Base-by-base conservation (phyloP, 805 yeast genomes). In the Starmerella khaoyaiensis region DNA sequence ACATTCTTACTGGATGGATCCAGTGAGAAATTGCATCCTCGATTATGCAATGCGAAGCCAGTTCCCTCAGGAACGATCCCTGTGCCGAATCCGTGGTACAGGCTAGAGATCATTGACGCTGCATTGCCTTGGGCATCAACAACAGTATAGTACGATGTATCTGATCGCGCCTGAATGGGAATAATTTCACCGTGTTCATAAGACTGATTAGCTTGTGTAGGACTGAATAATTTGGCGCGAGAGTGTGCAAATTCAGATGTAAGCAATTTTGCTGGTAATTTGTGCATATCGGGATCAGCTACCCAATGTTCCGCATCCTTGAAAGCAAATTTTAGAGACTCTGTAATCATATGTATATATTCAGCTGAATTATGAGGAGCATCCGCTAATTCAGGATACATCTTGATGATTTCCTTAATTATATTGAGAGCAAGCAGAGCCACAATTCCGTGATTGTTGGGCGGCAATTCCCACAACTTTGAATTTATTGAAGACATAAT, bases 391-490 rank as follows among this genome's bases (percentile, higher is more conserved):
- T 71, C 63, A 10, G 64, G 57, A 14, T 49, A 51, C 3, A 69
- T 68, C 14, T 59, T 59, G 41, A 80, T 61, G 25, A 70, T 69
- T 46, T 65, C 67, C 6, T 31, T 21, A 44, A 80, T 67, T 30
- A 76, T 62, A 0, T 87, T 90, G 34, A 79, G 56, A 0, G 87
- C 74, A 14, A 78, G 59, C 34, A 80, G 60, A 0, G 86, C 90
- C 31, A 80, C 79, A 11, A 80, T 57, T 7, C 93, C 93, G 37
- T 80, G 82, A 4, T 87, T 82, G 55, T 75, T 79, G 11, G 93
- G 93, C 9, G 93, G 90, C 44, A 79, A 74, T 54, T 80, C 90
- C 81, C 86, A 76, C 19, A 80, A 61, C n/a, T 6, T 12, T n/a
- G 28, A 23, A n/a, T 23, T 23, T 11, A n/a, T n/a, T 3, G 44